phyloP scores from a whole-genome alignment of 2,329 filamentous ascomycete species.

The Colletotrichum spaethianum region DNA sequence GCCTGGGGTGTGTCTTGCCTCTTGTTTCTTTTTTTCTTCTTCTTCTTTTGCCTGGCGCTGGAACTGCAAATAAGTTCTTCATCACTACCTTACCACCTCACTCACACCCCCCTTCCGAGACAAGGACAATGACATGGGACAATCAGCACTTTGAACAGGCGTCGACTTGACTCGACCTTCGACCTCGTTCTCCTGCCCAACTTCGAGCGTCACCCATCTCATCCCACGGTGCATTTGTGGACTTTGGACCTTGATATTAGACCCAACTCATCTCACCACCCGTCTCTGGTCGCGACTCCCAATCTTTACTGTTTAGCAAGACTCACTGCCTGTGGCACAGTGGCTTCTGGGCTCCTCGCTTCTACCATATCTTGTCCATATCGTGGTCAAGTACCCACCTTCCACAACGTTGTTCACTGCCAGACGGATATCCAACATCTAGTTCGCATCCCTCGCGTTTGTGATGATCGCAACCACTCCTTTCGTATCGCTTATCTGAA shows the following conservation, averaged over 20 bases:
- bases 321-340: conserved; percentile 5
- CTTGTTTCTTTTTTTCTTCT: background rate
- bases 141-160: conserved; percentile 19
- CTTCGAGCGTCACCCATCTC: conserved; percentile 12
- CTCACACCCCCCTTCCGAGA: conserved; percentile 9
- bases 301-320: background rate
- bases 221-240: background rate
- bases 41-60: conserved; percentile 11
- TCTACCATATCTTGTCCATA: conserved; percentile 12
- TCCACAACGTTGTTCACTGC: conserved; percentile 3
- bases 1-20: conserved; percentile 2
- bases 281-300: background rate
- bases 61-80: conserved; percentile 1
- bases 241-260: background rate
- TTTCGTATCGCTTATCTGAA: conserved; percentile 21
- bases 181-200: conserved; percentile 10
- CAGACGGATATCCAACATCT: conserved; percentile 7
- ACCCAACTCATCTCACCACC: background rate
- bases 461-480: conserved; percentile 38
- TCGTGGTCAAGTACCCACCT: background rate
- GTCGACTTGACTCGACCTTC: conserved; percentile 36
- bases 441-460: conserved; percentile 8
- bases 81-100: background rate
- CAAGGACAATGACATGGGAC: conserved; percentile 25
- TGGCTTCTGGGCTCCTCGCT: background rate